phyloP scores from a whole-genome alignment of 129 eudicot genomes.

The Silybum marianum region DNA sequence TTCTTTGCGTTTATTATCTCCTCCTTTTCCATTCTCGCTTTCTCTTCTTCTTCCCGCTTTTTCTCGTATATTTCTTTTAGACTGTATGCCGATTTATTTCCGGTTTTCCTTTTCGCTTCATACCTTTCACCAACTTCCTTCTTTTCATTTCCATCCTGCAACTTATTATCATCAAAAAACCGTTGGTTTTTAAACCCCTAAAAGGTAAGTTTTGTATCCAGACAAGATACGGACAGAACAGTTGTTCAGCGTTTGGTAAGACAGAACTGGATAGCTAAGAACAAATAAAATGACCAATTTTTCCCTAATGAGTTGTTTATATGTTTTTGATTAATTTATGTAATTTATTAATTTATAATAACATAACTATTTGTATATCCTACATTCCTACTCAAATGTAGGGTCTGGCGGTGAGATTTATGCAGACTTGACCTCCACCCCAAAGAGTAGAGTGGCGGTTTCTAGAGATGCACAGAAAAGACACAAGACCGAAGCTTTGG shows the following conservation, averaged over 20 bases:
- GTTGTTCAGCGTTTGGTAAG: background rate
- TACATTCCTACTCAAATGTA: background rate
- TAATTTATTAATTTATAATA: too few relatives aligned
- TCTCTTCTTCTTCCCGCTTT: constrained; percentile 71
- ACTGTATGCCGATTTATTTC: constrained; percentile 45
- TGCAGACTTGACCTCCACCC: background rate
- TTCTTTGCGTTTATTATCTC: constrained; percentile 56
- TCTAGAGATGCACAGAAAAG: too few relatives aligned
- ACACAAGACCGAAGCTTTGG: too few relatives aligned
- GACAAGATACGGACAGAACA: background rate
- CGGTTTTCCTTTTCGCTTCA: constrained; percentile 35
- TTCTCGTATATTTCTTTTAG: constrained; percentile 56
- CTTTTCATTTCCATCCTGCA: constrained; percentile 50
- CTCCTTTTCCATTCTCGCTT: constrained; percentile 74
- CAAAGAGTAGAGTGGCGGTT: background rate
- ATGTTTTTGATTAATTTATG: too few relatives aligned
- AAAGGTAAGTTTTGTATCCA: background rate
- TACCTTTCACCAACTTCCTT: constrained; percentile 22
- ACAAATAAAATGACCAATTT: too few relatives aligned
- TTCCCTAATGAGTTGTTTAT: too few relatives aligned
- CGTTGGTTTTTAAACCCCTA: background rate
- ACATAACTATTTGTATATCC: too few relatives aligned
- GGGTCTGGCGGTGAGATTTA: background rate
- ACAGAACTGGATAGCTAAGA: too few relatives aligned
- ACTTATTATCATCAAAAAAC: background rate